These are phyloP conservation scores for Termitomyces sp. DNA, from an alignment of 768 basidiomycete species.

Conservation along the genomic window DNA sequence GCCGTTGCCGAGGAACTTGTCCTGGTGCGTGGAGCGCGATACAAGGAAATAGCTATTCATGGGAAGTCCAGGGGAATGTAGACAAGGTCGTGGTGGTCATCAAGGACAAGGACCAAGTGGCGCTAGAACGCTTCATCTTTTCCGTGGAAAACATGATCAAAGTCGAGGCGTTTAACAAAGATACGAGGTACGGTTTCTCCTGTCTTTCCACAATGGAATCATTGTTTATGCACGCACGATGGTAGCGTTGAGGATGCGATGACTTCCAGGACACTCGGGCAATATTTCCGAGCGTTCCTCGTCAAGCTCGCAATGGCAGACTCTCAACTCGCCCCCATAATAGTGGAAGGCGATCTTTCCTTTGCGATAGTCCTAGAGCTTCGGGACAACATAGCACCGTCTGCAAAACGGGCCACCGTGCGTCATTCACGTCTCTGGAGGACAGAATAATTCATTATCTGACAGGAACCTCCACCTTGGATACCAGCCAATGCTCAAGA, in stretches of 20 bases:
- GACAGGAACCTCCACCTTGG: conserved; percentile 72
- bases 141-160: conserved; percentile 79
- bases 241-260: conserved; percentile 70
- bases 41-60: not conserved
- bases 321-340: conserved; percentile 58
- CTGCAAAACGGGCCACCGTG: conserved; percentile 46
- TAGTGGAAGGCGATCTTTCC: conserved; percentile 60
- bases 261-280: conserved; percentile 56
- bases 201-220: not conserved
- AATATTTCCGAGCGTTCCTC: conserved; percentile 80
- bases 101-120: conserved; percentile 73
- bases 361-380: conserved; percentile 85
- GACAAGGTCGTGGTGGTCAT: conserved; percentile 82
- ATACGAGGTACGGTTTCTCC: conserved; percentile 47
- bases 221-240: not conserved
- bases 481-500: conserved; percentile 68
- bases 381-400: conserved; percentile 59
- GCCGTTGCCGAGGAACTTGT: conserved; percentile 77
- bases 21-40: conserved; percentile 37
- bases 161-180: conserved; percentile 66
- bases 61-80: conserved; percentile 58
- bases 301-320: conserved; percentile 80
- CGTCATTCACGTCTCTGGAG: not conserved
- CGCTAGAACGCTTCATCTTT: conserved; percentile 90
- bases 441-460: not conserved